Evolutionary conservation across 2,329 filamentous ascomycete species (phyloP).

Genomic region (Diaporthe nobilis): DNA sequence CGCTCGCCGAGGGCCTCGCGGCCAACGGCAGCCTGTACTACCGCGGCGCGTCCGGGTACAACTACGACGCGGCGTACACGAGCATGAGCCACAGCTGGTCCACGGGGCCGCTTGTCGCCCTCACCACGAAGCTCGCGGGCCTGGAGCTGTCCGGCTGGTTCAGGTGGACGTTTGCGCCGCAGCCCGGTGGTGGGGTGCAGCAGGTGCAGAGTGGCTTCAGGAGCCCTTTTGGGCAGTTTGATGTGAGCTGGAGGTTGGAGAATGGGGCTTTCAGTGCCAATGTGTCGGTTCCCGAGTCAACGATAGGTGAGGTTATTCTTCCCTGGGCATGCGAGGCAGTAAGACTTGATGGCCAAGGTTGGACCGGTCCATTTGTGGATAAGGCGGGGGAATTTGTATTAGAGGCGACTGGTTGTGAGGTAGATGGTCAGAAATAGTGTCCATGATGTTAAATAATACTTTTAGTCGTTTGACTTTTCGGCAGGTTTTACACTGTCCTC

Average conservation of each 20-base stretch:
- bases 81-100: slow-evolving; percentile 38
- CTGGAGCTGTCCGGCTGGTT: slow-evolving; percentile 32
- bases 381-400: background rate
- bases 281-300: background rate
- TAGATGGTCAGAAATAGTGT: background rate
- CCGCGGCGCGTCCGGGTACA: slow-evolving; percentile 19
- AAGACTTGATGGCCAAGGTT: background rate
- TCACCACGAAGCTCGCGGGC: slow-evolving; percentile 32
- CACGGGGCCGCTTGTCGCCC: slow-evolving; percentile 33
- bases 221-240: slow-evolving; percentile 13
- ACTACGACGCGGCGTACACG: slow-evolving; percentile 33
- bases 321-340: slow-evolving; percentile 1
- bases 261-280: background rate
- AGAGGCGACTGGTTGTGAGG: background rate
- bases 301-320: background rate
- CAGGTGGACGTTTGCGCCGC: slow-evolving; percentile 32
- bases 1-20: slow-evolving; percentile 33
- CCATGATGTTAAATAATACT: background rate
- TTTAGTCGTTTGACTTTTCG: background rate
- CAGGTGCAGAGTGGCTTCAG: slow-evolving; percentile 10
- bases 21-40: slow-evolving; percentile 39
- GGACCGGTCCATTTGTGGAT: background rate
- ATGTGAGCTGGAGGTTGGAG: background rate
- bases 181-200: slow-evolving; percentile 17
- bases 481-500: background rate